A percentile compares a stretch with the other conserved stretches of the same genome.
These are phyloP conservation scores for Nicotiana tomentosiformis DNA, from an alignment of 257 asterid species.

Conservation along the genomic window DNA sequence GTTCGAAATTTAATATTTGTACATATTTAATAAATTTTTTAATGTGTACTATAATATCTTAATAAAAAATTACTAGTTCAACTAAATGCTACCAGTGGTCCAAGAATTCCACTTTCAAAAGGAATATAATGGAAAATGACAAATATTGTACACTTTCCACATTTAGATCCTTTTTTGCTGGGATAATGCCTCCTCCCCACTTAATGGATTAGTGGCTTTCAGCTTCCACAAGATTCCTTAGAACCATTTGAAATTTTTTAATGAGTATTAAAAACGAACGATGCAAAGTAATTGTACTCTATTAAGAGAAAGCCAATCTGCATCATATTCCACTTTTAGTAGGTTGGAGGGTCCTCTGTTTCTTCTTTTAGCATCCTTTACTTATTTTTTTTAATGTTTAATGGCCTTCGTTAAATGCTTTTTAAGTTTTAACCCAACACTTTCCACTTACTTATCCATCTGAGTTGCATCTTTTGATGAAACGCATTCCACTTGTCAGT, in stretches of 20 bases:
- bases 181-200: slow-evolving; percentile 19
- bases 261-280: slow-evolving; percentile 15
- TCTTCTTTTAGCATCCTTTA: slow-evolving; percentile 4
- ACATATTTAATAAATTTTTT: too few relatives aligned
- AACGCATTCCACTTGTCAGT: slow-evolving; percentile 18
- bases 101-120: not conserved
- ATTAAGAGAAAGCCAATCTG: slow-evolving; percentile 9
- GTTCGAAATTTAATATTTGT: too few relatives aligned
- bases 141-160: slow-evolving; percentile 6
- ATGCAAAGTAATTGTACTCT: slow-evolving; percentile 30
- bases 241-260: slow-evolving; percentile 1
- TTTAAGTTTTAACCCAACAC: not conserved
- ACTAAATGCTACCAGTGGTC: too few relatives aligned
- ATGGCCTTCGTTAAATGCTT: not conserved
- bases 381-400: not conserved
- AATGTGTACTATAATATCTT: too few relatives aligned
- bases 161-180: not conserved
- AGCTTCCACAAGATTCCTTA: slow-evolving; percentile 21
- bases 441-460: not conserved
- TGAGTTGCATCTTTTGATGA: not conserved
- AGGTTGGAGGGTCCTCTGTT: not conserved
- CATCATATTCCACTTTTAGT: slow-evolving; percentile 6
- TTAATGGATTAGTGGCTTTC: slow-evolving; percentile 16
- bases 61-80: too few relatives aligned
- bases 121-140: slow-evolving; percentile 6